Conservation (phyloP, 2,329 filamentous ascomycete genomes). For the Elsinoe arachidis region DNA sequence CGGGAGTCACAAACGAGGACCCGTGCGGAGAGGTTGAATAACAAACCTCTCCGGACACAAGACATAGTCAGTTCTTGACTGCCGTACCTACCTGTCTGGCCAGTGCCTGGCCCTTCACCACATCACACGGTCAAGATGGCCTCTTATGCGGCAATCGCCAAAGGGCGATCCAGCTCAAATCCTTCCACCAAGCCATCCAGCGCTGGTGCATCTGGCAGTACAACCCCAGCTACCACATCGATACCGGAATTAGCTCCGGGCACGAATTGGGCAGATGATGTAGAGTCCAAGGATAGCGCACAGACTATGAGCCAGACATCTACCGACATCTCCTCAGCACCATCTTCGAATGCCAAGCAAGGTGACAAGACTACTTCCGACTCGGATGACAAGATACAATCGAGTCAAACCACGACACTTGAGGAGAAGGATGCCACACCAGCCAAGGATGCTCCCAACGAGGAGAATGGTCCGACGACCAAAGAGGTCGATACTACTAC, state of each 20-base stretch:
- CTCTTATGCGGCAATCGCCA: constrained; percentile 93
- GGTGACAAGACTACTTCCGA: background rate
- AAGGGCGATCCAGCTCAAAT: constrained; percentile 54
- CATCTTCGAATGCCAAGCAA: constrained; percentile 31
- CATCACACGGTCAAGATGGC: constrained; percentile 30
- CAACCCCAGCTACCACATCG: constrained; percentile 34
- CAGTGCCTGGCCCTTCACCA: background rate
- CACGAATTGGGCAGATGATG: constrained; percentile 41
- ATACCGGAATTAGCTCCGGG: constrained; percentile 28
- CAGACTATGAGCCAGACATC: constrained; percentile 23
- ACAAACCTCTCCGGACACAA: constrained; percentile 13
- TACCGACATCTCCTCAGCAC: constrained; percentile 24
- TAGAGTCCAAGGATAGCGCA: constrained; percentile 29
- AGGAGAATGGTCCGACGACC: constrained; percentile 21
- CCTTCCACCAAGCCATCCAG: constrained; percentile 37
- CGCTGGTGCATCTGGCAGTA: constrained; percentile 37
- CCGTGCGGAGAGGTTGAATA: constrained; percentile 12
- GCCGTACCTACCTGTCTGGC: background rate
- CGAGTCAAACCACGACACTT: background rate
- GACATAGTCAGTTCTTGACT: background rate
- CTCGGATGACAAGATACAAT: background rate
- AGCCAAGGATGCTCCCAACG: constrained; percentile 11
- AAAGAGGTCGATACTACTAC: constrained; percentile 19
- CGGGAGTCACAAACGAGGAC: background rate
- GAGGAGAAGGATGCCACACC: constrained; percentile 15